These are phyloP conservation scores for Candida tropicalis DNA, from an alignment of 1,139 yeast species.

Conservation along the genomic window DNA sequence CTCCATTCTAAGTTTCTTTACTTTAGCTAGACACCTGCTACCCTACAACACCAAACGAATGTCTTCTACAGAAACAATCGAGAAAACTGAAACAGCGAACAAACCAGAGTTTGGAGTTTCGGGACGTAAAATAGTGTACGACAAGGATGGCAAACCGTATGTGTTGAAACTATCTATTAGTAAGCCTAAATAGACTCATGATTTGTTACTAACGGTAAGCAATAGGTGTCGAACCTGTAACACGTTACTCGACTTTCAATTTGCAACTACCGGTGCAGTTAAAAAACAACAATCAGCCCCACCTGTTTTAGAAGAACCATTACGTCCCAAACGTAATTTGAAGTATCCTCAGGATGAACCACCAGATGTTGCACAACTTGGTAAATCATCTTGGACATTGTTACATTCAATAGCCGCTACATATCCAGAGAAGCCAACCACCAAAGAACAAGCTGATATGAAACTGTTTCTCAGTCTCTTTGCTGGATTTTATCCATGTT, in stretches of 20 bases:
- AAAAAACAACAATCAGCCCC: not conserved
- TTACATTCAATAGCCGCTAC: slow-evolving; percentile 89
- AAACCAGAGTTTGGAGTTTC: slow-evolving; percentile 52
- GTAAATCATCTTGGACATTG: slow-evolving; percentile 90
- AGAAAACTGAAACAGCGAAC: slow-evolving; percentile 4
- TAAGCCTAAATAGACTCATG: slow-evolving; percentile 3
- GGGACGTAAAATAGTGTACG: slow-evolving; percentile 76
- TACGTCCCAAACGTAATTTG: slow-evolving; percentile 7
- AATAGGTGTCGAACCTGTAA: slow-evolving; percentile 82
- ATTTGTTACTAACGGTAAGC: slow-evolving; percentile 20
- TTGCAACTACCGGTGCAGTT: slow-evolving; percentile 45
- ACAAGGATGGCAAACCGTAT: slow-evolving; percentile 89
- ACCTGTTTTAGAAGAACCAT: slow-evolving; percentile 14
- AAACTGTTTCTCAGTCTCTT: slow-evolving; percentile 68
- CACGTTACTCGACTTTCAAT: slow-evolving; percentile 71
- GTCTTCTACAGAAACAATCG: slow-evolving; percentile 5
- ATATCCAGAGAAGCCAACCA: slow-evolving; percentile 73
- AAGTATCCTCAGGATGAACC: slow-evolving; percentile 62
- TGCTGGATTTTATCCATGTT: slow-evolving; percentile 87
- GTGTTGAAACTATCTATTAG: slow-evolving; percentile 24
- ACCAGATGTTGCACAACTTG: slow-evolving; percentile 82
- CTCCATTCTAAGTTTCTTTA: not conserved
- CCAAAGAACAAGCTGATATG: slow-evolving; percentile 69
- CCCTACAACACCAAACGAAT: not conserved
- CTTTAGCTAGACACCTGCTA: not conserved